These are phyloP conservation scores for Monascus ruber DNA, from an alignment of 2,329 filamentous ascomycete species.

Conservation along the genomic window DNA sequence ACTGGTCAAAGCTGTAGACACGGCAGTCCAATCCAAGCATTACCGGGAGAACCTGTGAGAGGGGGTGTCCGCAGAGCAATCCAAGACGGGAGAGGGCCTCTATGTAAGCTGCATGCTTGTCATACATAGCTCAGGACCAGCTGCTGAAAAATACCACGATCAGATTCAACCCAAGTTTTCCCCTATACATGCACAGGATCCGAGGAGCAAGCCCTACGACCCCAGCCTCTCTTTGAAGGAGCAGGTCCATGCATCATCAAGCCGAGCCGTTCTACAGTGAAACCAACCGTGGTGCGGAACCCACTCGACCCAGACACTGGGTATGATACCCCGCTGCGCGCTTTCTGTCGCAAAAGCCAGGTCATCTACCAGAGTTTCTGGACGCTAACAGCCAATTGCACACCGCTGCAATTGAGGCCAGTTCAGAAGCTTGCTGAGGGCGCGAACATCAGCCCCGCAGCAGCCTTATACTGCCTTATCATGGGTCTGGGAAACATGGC, in stretches of 20 bases:
- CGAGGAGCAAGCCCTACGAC: slow-evolving; percentile 52
- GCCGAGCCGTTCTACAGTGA: slow-evolving; percentile 49
- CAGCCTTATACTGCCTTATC: slow-evolving; percentile 47
- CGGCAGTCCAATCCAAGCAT: slow-evolving; percentile 66
- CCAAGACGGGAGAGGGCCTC: slow-evolving; percentile 46
- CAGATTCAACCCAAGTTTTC: slow-evolving; percentile 80
- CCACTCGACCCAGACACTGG: slow-evolving; percentile 51
- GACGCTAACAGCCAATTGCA: slow-evolving; percentile 49
- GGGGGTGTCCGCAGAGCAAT: slow-evolving; percentile 54
- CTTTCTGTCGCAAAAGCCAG: slow-evolving; percentile 40
- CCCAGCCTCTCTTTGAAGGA: slow-evolving; percentile 45
- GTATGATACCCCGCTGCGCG: slow-evolving; percentile 51
- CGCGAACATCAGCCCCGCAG: slow-evolving; percentile 30
- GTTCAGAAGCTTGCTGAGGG: slow-evolving; percentile 41
- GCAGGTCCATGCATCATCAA: slow-evolving; percentile 55
- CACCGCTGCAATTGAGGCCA: slow-evolving; percentile 35
- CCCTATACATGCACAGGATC: slow-evolving; percentile 50
- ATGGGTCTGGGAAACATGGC: slow-evolving; percentile 39
- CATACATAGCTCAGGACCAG: not conserved
- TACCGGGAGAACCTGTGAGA: slow-evolving; percentile 62
- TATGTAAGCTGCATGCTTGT: slow-evolving; percentile 40
- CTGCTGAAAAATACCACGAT: not conserved
- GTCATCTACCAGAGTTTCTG: slow-evolving; percentile 52
- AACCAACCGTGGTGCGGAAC: slow-evolving; percentile 62
- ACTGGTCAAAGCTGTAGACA: slow-evolving; percentile 48